Evolutionary conservation across 1,139 yeast species (phyloP).

Genomic region (Wickerhamomyces sp.): DNA sequence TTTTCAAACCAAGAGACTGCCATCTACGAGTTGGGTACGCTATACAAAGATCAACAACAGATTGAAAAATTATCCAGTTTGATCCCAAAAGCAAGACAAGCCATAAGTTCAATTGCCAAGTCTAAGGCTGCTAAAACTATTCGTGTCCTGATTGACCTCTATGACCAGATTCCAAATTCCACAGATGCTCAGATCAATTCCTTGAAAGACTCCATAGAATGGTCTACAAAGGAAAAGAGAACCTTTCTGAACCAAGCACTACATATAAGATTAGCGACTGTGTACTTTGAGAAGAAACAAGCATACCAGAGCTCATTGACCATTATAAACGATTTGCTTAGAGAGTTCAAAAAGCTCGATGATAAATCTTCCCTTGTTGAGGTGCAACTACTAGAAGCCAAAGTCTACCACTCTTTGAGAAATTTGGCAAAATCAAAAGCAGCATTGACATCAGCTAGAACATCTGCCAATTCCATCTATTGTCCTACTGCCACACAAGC

Average conservation of each 20-base stretch:
- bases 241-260: conserved; percentile 85
- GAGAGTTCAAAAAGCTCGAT: conserved; percentile 88
- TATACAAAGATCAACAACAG: conserved; percentile 43
- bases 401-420: conserved; percentile 86
- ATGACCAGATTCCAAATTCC: conserved; percentile 64
- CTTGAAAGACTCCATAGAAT: conserved; percentile 75
- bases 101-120: conserved; percentile 76
- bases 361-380: conserved; percentile 95
- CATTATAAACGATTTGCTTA: conserved; percentile 65
- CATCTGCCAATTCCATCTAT: conserved; percentile 92
- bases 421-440: conserved; percentile 93
- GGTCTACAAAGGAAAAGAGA: conserved; percentile 83
- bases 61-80: conserved; percentile 52
- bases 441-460: conserved; percentile 89
- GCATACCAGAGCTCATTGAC: conserved; percentile 66
- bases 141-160: conserved; percentile 68
- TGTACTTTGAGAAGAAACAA: conserved; percentile 59
- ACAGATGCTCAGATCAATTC: conserved; percentile 69
- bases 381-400: conserved; percentile 87
- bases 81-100: conserved; percentile 62
- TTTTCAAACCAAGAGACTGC: conserved; percentile 54
- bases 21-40: conserved; percentile 56
- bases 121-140: conserved; percentile 92
- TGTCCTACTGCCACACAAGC: conserved; percentile 96
- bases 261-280: conserved; percentile 75